These are phyloP conservation scores for Murraya koenigii DNA, from an alignment of 345 rosid species.

Conservation along the genomic window DNA sequence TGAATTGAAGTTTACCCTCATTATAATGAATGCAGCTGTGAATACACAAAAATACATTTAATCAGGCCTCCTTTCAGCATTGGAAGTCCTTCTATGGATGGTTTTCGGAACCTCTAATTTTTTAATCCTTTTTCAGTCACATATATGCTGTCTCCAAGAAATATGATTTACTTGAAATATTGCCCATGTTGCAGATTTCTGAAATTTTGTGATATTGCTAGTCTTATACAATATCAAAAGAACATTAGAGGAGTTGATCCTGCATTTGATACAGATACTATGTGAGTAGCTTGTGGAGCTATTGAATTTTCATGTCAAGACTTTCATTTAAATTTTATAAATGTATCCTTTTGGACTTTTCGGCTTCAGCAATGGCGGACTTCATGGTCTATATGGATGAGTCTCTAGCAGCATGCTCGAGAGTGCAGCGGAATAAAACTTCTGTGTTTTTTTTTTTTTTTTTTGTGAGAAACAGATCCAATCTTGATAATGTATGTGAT, in stretches of 20 bases:
- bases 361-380: not conserved
- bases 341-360: not conserved
- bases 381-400: not conserved
- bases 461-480: not conserved
- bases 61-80: not conserved
- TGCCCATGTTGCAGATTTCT: constrained; percentile 56
- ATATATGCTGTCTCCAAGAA: not conserved
- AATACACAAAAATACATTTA: not conserved
- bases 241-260: not conserved
- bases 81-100: not conserved
- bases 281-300: constrained; percentile 6
- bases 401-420: not conserved
- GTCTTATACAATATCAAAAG: constrained; percentile 11
- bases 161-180: constrained; percentile 12
- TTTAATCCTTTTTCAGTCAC: not conserved
- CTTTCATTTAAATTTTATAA: not conserved
- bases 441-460: too few relatives aligned
- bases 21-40: not conserved
- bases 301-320: not conserved
- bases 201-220: constrained; percentile 61
- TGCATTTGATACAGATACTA: constrained; percentile 8
- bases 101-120: not conserved
- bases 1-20: too few relatives aligned
- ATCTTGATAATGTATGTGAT: not conserved
- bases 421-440: not conserved